These are phyloP conservation scores for Termitomyces sp. DNA, from an alignment of 768 basidiomycete genomes.

Conservation along the genomic window DNA sequence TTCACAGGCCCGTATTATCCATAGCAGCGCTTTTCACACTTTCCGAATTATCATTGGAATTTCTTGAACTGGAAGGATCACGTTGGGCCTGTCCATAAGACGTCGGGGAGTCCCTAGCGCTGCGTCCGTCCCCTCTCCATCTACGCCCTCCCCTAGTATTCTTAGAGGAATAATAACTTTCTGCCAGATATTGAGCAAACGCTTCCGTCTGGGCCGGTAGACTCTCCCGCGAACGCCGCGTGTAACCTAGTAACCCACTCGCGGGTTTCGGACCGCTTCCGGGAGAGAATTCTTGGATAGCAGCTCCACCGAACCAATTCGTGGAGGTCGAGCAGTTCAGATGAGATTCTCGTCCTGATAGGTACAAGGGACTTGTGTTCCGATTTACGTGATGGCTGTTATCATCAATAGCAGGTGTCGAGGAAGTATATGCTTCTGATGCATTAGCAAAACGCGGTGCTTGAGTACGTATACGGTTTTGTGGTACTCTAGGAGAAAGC, in stretches of 20 bases:
- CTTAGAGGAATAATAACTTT: neutral
- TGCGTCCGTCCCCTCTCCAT: neutral
- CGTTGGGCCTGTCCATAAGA: neutral
- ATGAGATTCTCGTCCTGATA: neutral
- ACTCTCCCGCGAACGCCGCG: constrained; percentile 6
- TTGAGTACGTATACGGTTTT: neutral
- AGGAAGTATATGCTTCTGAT: neutral
- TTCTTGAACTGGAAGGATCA: neutral
- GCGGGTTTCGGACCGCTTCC: constrained; percentile 7
- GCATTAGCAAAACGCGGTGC: neutral
- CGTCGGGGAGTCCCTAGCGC: neutral
- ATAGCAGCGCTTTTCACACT: neutral
- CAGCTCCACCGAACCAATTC: constrained; percentile 6
- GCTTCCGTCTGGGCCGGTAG: constrained; percentile 10
- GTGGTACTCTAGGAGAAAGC: constrained; percentile 2
- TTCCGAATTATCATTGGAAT: neutral
- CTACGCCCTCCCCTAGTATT: neutral
- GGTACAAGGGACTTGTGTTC: neutral
- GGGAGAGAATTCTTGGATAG: neutral
- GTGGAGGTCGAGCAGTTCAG: neutral
- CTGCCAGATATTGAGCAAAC: constrained; percentile 7
- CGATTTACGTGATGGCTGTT: neutral
- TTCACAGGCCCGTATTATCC: neutral
- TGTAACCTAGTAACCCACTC: neutral
- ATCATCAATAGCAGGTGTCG: neutral